Percentiles rank a stretch among this genome's conserved stretches.
phyloP scores from a whole-genome alignment of 768 basidiomycete species.

The Mrakia frigida region DNA sequence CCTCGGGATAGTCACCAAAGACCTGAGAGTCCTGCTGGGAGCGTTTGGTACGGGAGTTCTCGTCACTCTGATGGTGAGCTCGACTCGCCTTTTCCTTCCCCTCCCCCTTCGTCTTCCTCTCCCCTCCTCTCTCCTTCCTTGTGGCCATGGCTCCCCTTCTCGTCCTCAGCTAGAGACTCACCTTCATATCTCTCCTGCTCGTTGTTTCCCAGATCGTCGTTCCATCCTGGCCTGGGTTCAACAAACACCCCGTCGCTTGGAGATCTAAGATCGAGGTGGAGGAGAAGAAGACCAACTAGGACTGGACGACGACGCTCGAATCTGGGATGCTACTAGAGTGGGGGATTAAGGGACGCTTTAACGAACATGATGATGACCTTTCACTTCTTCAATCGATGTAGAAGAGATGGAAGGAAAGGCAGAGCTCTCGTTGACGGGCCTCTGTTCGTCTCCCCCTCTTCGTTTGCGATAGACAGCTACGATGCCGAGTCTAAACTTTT shows the following conservation, averaged over 20 bases:
- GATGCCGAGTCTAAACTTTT: no score
- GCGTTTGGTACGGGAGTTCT: background rate
- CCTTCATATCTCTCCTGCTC: background rate
- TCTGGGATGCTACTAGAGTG: background rate
- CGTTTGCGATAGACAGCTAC: no score
- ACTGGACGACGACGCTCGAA: background rate
- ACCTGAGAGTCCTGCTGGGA: background rate
- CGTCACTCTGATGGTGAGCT: constrained; percentile 8
- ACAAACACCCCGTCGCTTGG: constrained; percentile 15
- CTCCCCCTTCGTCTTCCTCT: background rate
- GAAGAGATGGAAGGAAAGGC: background rate
- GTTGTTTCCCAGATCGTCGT: constrained; percentile 1
- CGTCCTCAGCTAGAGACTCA: background rate
- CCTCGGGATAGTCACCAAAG: background rate
- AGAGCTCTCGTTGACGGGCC: no score
- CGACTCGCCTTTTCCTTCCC: background rate
- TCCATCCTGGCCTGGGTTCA: constrained; percentile 5
- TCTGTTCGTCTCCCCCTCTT: no score
- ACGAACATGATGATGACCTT: background rate
- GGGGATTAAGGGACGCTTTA: background rate
- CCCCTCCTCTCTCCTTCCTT: background rate
- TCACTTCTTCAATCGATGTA: background rate
- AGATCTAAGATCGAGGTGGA: background rate
- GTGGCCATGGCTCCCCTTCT: background rate
- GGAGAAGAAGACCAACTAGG: background rate